phyloP scores from a whole-genome alignment of 2,329 filamentous ascomycete species.

The Aspergillus fijiensis region DNA sequence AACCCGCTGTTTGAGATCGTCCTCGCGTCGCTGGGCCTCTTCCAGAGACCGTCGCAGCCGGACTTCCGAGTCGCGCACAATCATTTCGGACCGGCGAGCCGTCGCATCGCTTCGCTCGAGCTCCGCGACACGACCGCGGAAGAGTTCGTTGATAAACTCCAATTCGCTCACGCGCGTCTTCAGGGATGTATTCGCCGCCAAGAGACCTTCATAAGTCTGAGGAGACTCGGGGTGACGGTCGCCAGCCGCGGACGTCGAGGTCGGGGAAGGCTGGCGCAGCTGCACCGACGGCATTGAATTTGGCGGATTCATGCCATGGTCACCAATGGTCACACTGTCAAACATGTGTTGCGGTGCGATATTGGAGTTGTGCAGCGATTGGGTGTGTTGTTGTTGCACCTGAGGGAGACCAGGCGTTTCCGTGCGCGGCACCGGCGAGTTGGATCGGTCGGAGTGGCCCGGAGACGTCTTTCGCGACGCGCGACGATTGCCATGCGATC shows the following conservation, averaged over 20 bases:
- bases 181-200: constrained; percentile 78
- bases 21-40: constrained; percentile 74
- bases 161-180: constrained; percentile 94
- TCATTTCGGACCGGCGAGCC: constrained; percentile 60
- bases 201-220: constrained; percentile 75
- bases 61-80: constrained; percentile 54
- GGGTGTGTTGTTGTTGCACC: constrained; percentile 48
- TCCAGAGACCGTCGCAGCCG: constrained; percentile 66
- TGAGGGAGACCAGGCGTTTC: constrained; percentile 67
- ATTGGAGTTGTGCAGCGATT: constrained; percentile 63
- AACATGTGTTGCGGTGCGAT: constrained; percentile 77
- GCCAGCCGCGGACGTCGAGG: constrained; percentile 57
- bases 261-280: constrained; percentile 59
- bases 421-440: constrained; percentile 76
- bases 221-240: constrained; percentile 67
- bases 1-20: constrained; percentile 77
- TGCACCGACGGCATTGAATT: constrained; percentile 53
- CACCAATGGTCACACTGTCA: constrained; percentile 66
- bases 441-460: constrained; percentile 70
- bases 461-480: constrained; percentile 71
- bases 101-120: constrained; percentile 74
- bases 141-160: constrained; percentile 88
- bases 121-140: constrained; percentile 70
- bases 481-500: constrained; percentile 60
- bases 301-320: constrained; percentile 63